These are phyloP conservation scores for Fragilaria crotonensis DNA, from an alignment of 108 stramenopile genomes.

Conservation along the genomic window DNA sequence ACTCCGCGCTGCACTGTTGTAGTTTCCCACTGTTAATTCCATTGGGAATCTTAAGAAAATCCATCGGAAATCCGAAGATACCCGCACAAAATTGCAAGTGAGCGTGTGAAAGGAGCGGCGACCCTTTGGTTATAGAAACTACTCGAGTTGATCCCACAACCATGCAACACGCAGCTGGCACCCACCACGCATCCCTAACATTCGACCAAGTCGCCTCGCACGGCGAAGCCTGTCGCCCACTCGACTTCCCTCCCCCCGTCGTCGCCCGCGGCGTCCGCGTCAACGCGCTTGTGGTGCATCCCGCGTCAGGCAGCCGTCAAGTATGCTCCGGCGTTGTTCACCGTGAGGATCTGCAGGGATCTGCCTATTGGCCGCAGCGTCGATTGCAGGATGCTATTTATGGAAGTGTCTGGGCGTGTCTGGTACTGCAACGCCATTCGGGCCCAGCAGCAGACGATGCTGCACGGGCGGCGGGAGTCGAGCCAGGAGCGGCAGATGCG, in stretches of 20 bases:
- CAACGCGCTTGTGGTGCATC: slow-evolving; percentile 69
- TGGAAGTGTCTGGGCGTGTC: slow-evolving; percentile 70
- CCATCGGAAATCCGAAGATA: too few species aligned
- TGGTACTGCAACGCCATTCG: slow-evolving; percentile 59
- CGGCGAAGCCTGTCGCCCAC: slow-evolving; percentile 50
- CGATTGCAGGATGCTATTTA: slow-evolving; percentile 84
- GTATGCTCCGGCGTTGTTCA: slow-evolving; percentile 62
- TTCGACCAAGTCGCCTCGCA: slow-evolving; percentile 33
- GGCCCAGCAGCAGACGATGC: slow-evolving; percentile 77
- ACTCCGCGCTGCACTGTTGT: too few species aligned
- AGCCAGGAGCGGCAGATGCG: slow-evolving; percentile 61
- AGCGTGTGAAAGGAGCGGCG: too few species aligned
- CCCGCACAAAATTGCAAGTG: too few species aligned
- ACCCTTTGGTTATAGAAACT: too few species aligned
- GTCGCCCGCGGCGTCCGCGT: slow-evolving; percentile 65
- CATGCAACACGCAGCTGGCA: too few species aligned
- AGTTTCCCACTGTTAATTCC: too few species aligned
- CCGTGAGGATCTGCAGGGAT: slow-evolving; percentile 40
- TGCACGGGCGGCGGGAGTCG: slow-evolving; percentile 67
- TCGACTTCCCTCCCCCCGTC: slow-evolving; percentile 75
- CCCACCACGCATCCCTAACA: slow-evolving; percentile 26
- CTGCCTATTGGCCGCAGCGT: slow-evolving; percentile 72
- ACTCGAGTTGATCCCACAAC: too few species aligned
- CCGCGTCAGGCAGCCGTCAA: slow-evolving; percentile 47
- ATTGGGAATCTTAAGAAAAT: too few species aligned